These are phyloP conservation scores for Neurospora sp. DNA, from an alignment of 495 filamentous ascomycete genomes.

Conservation along the genomic window DNA sequence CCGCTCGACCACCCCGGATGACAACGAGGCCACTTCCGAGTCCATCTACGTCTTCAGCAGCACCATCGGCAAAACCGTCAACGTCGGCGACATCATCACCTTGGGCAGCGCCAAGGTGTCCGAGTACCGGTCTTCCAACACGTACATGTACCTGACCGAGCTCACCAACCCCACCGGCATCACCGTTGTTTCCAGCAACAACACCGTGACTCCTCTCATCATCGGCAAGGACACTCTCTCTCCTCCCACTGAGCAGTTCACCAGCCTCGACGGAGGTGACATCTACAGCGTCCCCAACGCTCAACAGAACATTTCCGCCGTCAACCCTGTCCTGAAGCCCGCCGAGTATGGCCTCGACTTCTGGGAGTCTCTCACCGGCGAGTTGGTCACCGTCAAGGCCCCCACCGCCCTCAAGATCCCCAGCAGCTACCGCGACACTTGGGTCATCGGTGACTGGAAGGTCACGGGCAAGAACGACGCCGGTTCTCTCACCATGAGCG, in stretches of 20 bases:
- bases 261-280: constrained; percentile 41
- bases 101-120: constrained; percentile 39
- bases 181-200: constrained; percentile 33
- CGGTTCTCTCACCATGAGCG: constrained; percentile 44
- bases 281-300: constrained; percentile 47
- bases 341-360: constrained; percentile 50
- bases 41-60: constrained; percentile 47
- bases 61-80: constrained; percentile 25
- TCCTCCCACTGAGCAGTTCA: constrained; percentile 45
- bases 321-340: constrained; percentile 44
- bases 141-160: constrained; percentile 49
- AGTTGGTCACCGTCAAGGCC: constrained; percentile 42
- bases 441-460: constrained; percentile 47
- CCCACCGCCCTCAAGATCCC: constrained; percentile 39
- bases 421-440: constrained; percentile 51
- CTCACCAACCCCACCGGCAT: constrained; percentile 38
- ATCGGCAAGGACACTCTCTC: constrained; percentile 38
- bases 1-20: constrained; percentile 39
- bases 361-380: constrained; percentile 52
- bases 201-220: constrained; percentile 34
- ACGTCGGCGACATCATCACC: constrained; percentile 47
- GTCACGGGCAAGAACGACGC: constrained; percentile 42
- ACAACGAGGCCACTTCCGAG: constrained; percentile 32
- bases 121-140: constrained; percentile 42
- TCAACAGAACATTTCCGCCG: constrained; percentile 36